These are phyloP conservation scores for Naganishia friedmannii DNA, from an alignment of 768 basidiomycete species.

Conservation along the genomic window DNA sequence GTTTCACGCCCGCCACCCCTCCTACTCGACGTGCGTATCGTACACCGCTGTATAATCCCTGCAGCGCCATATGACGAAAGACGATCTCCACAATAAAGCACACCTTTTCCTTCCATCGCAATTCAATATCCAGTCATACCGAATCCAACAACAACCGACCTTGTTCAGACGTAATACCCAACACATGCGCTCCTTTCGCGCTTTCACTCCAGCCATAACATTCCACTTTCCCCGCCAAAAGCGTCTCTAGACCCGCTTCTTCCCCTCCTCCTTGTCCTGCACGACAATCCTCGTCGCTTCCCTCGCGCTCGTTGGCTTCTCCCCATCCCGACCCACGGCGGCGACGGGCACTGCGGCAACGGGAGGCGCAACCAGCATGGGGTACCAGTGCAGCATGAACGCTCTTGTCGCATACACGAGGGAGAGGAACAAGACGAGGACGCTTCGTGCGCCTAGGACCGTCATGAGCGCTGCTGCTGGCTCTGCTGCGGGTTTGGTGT, in stretches of 20 bases:
- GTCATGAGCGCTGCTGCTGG: conserved; percentile 25
- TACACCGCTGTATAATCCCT: too few species aligned
- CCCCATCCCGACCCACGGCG: not conserved
- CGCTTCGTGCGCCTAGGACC: conserved; percentile 27
- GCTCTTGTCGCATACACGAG: conserved; percentile 26
- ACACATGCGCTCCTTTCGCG: too few species aligned
- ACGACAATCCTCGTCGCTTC: conserved; percentile 7
- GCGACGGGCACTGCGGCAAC: not conserved
- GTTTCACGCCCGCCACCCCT: too few species aligned
- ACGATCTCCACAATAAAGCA: too few species aligned
- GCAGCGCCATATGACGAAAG: too few species aligned
- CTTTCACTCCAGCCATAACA: too few species aligned
- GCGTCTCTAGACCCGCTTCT: conserved; percentile 5
- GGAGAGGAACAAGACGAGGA: conserved; percentile 26
- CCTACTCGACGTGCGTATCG: too few species aligned
- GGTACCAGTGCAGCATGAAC: conserved; percentile 22
- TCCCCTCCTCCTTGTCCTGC: not conserved
- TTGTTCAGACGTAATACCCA: too few species aligned
- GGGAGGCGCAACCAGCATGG: not conserved
- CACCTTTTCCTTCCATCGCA: too few species aligned
- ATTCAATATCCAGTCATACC: too few species aligned
- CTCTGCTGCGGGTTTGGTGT: not conserved
- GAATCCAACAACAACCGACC: too few species aligned
- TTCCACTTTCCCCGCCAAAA: too few species aligned
- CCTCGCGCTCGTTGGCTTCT: not conserved